These are phyloP conservation scores for Fraxinus cuspidata DNA, from an alignment of 257 asterid species.

Conservation along the genomic window DNA sequence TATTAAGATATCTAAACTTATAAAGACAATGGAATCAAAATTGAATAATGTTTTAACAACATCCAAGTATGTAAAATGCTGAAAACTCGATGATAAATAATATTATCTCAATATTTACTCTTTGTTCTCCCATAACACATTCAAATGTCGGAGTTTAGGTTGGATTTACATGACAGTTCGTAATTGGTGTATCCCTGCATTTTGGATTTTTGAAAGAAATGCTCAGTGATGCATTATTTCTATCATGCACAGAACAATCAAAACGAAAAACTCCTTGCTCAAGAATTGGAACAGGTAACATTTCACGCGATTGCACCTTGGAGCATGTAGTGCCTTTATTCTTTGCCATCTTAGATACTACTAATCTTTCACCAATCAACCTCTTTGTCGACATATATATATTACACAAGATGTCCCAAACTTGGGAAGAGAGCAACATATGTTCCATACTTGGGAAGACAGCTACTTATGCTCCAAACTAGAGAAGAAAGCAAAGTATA, in stretches of 20 bases:
- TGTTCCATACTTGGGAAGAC: too few species aligned
- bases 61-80: constrained; percentile 3
- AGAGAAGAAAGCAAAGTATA: too few species aligned
- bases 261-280: constrained; percentile 91
- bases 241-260: constrained; percentile 78
- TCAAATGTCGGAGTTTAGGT: constrained; percentile 66
- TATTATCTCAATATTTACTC: constrained; percentile 67
- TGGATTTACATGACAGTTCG: constrained; percentile 44
- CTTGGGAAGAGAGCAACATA: too few species aligned
- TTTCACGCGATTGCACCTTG: constrained; percentile 51
- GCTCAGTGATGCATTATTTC: constrained; percentile 76
- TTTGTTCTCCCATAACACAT: constrained; percentile 59
- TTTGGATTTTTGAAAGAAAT: constrained; percentile 59
- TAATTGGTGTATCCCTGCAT: constrained; percentile 72
- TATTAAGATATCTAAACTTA: constrained; percentile 11
- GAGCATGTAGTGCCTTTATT: constrained; percentile 35
- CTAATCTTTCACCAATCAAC: constrained; percentile 33
- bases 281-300: constrained; percentile 77
- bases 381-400: constrained; percentile 21
- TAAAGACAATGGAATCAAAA: neutral
- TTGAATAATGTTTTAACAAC: constrained; percentile 1
- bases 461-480: too few species aligned
- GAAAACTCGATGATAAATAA: constrained; percentile 11
- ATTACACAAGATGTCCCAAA: too few species aligned
- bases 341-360: constrained; percentile 56